phyloP scores from a whole-genome alignment of 2,329 filamentous ascomycete genomes.

The Neocucurbitaria cava region DNA sequence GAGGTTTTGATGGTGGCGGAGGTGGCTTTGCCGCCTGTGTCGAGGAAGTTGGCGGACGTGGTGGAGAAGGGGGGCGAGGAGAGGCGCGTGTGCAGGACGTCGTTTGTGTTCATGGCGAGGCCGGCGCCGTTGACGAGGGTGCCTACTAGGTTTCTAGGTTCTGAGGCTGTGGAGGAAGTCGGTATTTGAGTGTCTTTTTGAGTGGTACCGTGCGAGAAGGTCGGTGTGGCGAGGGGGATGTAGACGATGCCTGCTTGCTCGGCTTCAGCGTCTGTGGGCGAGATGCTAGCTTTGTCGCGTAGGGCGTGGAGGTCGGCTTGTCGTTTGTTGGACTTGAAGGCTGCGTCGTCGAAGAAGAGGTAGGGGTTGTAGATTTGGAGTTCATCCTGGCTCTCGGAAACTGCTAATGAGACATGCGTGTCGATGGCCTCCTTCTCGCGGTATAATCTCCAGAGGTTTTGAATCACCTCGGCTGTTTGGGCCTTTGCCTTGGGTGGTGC shows the following conservation, averaged over 20 bases:
- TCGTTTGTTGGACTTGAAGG: slow-evolving; percentile 67
- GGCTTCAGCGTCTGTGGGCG: slow-evolving; percentile 66
- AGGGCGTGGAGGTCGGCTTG: slow-evolving; percentile 67
- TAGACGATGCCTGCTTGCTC: slow-evolving; percentile 80
- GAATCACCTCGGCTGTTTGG: slow-evolving; percentile 59
- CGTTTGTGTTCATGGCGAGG: slow-evolving; percentile 89
- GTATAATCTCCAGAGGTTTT: slow-evolving; percentile 65
- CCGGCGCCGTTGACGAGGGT: slow-evolving; percentile 90
- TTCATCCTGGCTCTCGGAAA: slow-evolving; percentile 45
- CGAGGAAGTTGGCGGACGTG: slow-evolving; percentile 80
- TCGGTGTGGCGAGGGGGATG: slow-evolving; percentile 60
- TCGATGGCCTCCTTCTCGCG: slow-evolving; percentile 70
- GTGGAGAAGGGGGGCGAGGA: slow-evolving; percentile 58
- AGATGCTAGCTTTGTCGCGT: slow-evolving; percentile 60
- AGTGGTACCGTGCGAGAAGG: background rate
- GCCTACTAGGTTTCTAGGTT: slow-evolving; percentile 69
- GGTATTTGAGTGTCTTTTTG: background rate
- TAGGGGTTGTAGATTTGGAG: slow-evolving; percentile 62
- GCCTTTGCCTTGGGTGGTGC: slow-evolving; percentile 53
- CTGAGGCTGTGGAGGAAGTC: background rate
- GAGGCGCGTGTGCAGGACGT: slow-evolving; percentile 73
- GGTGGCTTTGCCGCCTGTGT: slow-evolving; percentile 89
- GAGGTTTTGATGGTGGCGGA: slow-evolving; percentile 78
- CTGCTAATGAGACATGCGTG: slow-evolving; percentile 59
- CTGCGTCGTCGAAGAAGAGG: slow-evolving; percentile 75